These are phyloP conservation scores for Cicer bijugum DNA, from an alignment of 306 rosid species.

Conservation along the genomic window DNA sequence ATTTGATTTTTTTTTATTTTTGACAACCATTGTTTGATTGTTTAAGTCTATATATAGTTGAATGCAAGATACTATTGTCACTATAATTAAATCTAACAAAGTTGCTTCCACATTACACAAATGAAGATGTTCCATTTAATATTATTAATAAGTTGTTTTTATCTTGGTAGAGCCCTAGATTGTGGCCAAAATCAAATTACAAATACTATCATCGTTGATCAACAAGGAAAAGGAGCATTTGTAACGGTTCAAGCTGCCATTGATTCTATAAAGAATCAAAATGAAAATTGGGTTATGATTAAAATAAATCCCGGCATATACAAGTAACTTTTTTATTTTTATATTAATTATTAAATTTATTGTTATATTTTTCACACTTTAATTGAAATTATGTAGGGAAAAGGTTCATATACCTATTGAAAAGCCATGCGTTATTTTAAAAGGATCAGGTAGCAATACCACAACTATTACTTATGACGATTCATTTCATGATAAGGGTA, in stretches of 20 bases:
- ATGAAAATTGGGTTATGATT: constrained; percentile 14
- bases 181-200: not conserved
- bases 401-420: not conserved
- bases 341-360: not conserved
- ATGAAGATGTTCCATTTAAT: constrained; percentile 1
- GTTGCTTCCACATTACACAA: not conserved
- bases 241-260: not conserved
- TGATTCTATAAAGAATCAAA: constrained; percentile 5
- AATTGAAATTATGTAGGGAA: not conserved
- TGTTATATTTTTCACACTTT: not conserved
- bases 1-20: too few species aligned
- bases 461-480: not conserved
- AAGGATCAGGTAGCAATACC: not conserved
- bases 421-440: not conserved
- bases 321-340: not conserved
- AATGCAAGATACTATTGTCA: not conserved
- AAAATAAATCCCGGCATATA: constrained; percentile 7
- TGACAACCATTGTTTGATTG: not conserved
- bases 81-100: not conserved
- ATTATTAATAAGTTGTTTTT: not conserved
- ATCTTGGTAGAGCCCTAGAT: not conserved
- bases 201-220: constrained; percentile 5
- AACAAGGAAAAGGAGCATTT: not conserved
- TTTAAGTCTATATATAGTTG: not conserved
- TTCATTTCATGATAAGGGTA: not conserved